Percentiles rank a stretch among this genome's conserved stretches.
phyloP scores from a whole-genome alignment of 2,329 filamentous ascomycete genomes.

The Lasiodiplodia theobromae region DNA sequence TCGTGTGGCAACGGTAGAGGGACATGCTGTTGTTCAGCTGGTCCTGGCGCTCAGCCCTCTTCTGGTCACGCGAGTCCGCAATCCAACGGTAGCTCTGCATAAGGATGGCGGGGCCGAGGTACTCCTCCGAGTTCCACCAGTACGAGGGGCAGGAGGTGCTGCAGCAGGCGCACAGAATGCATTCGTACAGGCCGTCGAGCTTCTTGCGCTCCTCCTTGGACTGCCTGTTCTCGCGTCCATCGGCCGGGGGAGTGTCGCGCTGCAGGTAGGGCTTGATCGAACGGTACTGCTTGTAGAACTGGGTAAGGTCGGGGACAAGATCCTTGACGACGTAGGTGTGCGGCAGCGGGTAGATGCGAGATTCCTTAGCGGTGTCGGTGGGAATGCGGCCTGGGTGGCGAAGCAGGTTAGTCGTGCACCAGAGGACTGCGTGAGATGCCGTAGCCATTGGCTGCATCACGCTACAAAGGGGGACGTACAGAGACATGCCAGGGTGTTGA shows the following conservation, averaged over 20 bases:
- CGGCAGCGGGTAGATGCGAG: constrained; percentile 96
- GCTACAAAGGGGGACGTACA: constrained; percentile 64
- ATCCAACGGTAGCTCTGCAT: constrained; percentile 99
- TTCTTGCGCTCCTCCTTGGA: constrained; percentile 91
- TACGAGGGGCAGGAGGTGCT: constrained; percentile 99
- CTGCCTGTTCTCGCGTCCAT: constrained; percentile 92
- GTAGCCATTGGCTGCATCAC: background rate
- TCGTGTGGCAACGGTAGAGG: constrained; percentile 98
- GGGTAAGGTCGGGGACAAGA: constrained; percentile 94
- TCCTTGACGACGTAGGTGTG: constrained; percentile 99
- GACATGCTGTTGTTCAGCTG: constrained; percentile 98
- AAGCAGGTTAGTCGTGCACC: constrained; percentile 1
- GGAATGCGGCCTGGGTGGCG: constrained; percentile 81
- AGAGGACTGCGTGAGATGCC: background rate
- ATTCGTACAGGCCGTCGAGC: constrained; percentile 98
- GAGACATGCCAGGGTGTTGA: constrained; percentile 96
- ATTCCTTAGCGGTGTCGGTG: constrained; percentile 77
- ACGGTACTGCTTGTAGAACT: constrained; percentile 99
- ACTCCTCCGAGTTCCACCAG: constrained; percentile 99
- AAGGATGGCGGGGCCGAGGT: constrained; percentile 94
- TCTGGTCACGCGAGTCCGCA: constrained; percentile 92
- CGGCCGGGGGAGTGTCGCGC: constrained; percentile 80
- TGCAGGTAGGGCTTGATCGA: constrained; percentile 99
- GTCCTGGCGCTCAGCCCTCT: constrained; percentile 83
- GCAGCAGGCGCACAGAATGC: constrained; percentile 99